These are phyloP conservation scores for Termitomyces sp. DNA, from an alignment of 768 basidiomycete species.

Conservation along the genomic window DNA sequence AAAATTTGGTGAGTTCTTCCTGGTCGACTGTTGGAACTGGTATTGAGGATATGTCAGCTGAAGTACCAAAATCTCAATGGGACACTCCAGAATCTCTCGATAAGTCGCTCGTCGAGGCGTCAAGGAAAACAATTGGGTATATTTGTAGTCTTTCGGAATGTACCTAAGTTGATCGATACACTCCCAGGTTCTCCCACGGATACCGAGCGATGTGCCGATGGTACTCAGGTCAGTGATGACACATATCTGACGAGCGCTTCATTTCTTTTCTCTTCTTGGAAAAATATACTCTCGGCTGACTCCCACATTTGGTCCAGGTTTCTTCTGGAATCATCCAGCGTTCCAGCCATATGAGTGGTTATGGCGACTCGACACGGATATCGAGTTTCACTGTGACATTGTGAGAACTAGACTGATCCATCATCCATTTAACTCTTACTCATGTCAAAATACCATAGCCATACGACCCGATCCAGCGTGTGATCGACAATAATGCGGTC, in stretches of 20 bases:
- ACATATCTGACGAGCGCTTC: neutral
- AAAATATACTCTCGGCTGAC: neutral
- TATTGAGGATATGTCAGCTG: conserved; percentile 9
- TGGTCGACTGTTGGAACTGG: neutral
- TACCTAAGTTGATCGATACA: neutral
- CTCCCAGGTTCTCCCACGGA: conserved; percentile 20
- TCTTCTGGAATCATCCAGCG: conserved; percentile 25
- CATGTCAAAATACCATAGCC: conserved; percentile 13
- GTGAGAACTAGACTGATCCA: conserved; percentile 11
- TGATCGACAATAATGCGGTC: conserved; percentile 19
- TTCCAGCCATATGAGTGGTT: conserved; percentile 23
- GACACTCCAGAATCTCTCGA: conserved; percentile 20
- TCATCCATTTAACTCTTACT: neutral
- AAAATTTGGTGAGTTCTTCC: conserved; percentile 17
- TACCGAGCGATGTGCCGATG: conserved; percentile 27
- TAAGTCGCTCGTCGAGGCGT: conserved; percentile 16
- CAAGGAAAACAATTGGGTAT: conserved; percentile 20
- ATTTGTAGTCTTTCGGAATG: neutral
- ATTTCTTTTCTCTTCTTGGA: neutral
- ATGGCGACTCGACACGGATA: conserved; percentile 26
- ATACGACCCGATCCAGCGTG: conserved; percentile 22
- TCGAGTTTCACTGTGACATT: conserved; percentile 27
- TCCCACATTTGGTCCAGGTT: conserved; percentile 13
- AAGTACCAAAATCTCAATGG: conserved; percentile 20
- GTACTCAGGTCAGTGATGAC: conserved; percentile 20